These are phyloP conservation scores for Posidonia australis DNA, from an alignment of 106 monocot genomes.

Conservation along the genomic window DNA sequence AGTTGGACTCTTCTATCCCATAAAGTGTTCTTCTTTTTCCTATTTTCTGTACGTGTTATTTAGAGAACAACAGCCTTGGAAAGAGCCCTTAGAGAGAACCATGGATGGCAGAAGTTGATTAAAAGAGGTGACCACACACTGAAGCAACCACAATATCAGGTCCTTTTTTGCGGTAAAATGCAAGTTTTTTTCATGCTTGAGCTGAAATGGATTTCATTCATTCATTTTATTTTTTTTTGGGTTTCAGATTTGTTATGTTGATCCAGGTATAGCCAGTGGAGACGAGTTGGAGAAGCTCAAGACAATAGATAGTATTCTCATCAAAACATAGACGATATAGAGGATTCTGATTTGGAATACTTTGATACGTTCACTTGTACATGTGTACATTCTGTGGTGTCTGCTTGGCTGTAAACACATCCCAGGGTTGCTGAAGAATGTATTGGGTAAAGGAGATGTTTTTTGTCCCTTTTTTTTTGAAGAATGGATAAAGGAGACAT, in stretches of 20 bases:
- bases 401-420: too few relatives aligned
- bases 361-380: too few relatives aligned
- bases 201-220: not conserved
- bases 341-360: too few relatives aligned
- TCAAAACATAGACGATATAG: conserved; percentile 1
- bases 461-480: too few relatives aligned
- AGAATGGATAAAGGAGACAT: too few relatives aligned
- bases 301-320: conserved; percentile 4
- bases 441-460: too few relatives aligned
- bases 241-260: conserved; percentile 11
- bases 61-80: conserved; percentile 77
- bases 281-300: conserved; percentile 9
- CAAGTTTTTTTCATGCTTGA: not conserved
- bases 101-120: conserved; percentile 74
- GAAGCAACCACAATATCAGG: conserved; percentile 93
- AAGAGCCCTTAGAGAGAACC: conserved; percentile 44
- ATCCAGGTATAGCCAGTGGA: conserved; percentile 3
- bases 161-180: conserved; percentile 6
- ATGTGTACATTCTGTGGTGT: too few relatives aligned
- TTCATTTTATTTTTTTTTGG: not conserved
- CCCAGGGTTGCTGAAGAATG: too few relatives aligned
- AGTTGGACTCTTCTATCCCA: not conserved
- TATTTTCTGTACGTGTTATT: not conserved
- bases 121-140: conserved; percentile 84
- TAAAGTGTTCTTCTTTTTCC: not conserved